Conservation (phyloP, 2,329 filamentous ascomycete genomes). For the Arthrinium phaeospermum region DNA sequence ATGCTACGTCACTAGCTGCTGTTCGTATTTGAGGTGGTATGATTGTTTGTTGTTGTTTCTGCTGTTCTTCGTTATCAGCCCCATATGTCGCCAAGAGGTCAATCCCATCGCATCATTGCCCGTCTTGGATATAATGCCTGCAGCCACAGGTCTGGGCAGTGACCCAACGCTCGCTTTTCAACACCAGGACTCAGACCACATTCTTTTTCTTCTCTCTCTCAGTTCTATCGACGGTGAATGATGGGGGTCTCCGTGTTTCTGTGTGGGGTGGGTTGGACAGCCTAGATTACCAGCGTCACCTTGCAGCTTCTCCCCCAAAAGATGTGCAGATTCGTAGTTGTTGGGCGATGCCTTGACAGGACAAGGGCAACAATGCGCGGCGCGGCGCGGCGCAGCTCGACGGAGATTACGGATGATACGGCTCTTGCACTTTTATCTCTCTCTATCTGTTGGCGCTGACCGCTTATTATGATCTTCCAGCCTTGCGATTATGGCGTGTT, state of each 20-base stretch:
- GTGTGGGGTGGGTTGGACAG: background rate
- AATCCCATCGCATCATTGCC: background rate
- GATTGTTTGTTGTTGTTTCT: background rate
- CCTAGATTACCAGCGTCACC: background rate
- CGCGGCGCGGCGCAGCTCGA: background rate
- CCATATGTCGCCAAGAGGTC: background rate
- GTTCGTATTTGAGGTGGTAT: background rate
- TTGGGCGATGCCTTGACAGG: background rate
- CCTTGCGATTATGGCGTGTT: background rate
- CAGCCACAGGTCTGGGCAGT: constrained; percentile 8
- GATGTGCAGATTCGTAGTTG: background rate
- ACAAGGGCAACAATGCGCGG: background rate
- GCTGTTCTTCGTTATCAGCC: background rate
- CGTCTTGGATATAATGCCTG: background rate
- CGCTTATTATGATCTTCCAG: background rate
- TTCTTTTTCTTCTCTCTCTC: background rate
- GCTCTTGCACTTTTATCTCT: background rate
- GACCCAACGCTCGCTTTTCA: background rate
- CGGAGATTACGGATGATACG: background rate
- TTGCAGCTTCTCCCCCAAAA: background rate
- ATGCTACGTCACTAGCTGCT: background rate
- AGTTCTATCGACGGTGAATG: background rate
- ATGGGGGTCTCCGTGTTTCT: background rate
- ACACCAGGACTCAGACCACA: background rate
- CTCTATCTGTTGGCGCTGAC: background rate